phyloP scores from a whole-genome alignment of 176 grass and related monocot genomes.

The Musa beccarii region DNA sequence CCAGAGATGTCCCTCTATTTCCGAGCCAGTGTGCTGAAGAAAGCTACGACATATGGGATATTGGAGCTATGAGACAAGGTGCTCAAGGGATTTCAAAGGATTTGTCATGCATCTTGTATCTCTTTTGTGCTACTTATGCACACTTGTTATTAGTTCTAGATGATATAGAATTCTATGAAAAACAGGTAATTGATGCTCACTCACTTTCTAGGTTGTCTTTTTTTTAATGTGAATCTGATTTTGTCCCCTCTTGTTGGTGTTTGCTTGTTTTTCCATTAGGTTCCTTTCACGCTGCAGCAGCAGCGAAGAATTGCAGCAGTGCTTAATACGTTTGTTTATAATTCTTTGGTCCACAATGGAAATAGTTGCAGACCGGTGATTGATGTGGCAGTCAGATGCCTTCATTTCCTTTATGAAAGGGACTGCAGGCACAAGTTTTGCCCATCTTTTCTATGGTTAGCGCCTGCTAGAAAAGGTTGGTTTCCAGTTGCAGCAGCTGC shows the following conservation, averaged over 20 bases:
- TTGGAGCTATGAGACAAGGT: slow-evolving; percentile 74
- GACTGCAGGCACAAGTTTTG: slow-evolving; percentile 85
- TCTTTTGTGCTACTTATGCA: slow-evolving; percentile 87
- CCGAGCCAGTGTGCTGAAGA: slow-evolving; percentile 34
- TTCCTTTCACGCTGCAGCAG: slow-evolving; percentile 66
- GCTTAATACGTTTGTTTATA: slow-evolving; percentile 96
- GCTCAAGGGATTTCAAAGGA: slow-evolving; percentile 44
- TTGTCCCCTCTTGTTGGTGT: slow-evolving; percentile 11
- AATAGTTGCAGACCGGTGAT: slow-evolving; percentile 42
- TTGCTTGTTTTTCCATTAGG: slow-evolving; percentile 30
- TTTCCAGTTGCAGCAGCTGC: slow-evolving; percentile 73
- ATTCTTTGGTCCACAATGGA: slow-evolving; percentile 54
- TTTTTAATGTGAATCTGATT: not conserved
- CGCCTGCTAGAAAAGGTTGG: slow-evolving; percentile 64
- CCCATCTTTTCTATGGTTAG: slow-evolving; percentile 70
- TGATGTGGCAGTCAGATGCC: slow-evolving; percentile 70
- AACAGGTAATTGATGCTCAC: slow-evolving; percentile 45
- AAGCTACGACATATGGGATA: slow-evolving; percentile 58
- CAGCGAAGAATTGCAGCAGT: slow-evolving; percentile 70
- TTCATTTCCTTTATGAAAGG: slow-evolving; percentile 94
- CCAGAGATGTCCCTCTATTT: slow-evolving; percentile 33
- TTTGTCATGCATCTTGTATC: slow-evolving; percentile 50
- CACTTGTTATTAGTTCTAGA: slow-evolving; percentile 88
- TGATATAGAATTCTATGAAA: slow-evolving; percentile 97
- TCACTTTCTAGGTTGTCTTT: not conserved